phyloP scores from a whole-genome alignment of 139 green algal species.

The Coccomyxa sp. region DNA sequence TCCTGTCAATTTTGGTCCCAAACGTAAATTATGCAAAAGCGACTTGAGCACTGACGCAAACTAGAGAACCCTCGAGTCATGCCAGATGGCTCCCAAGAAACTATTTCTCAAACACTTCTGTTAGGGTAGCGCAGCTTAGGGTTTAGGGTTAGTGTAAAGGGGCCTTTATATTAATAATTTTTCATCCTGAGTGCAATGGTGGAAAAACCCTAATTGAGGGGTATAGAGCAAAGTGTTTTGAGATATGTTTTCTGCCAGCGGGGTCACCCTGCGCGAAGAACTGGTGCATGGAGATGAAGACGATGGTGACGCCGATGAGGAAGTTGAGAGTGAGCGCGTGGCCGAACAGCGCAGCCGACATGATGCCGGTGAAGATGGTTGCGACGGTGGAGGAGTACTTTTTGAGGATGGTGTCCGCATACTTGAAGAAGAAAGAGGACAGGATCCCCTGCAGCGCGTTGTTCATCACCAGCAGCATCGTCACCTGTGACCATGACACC shows the following conservation, averaged over 20 bases:
- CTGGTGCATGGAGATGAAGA: slow-evolving; percentile 98
- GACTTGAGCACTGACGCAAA: too few species aligned
- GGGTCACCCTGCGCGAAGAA: slow-evolving; percentile 54
- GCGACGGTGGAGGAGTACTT: slow-evolving; percentile 94
- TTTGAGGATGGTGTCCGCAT: slow-evolving; percentile 95
- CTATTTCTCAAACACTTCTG: too few species aligned
- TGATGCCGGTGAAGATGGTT: slow-evolving; percentile 91
- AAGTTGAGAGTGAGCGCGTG: slow-evolving; percentile 94
- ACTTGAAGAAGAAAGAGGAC: slow-evolving; percentile 97
- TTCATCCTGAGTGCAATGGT: neutral
- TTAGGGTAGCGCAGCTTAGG: too few species aligned
- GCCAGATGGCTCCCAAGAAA: too few species aligned
- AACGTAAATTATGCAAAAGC: too few species aligned
- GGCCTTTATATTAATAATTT: neutral
- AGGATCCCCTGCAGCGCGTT: slow-evolving; percentile 93
- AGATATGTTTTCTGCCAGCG: neutral
- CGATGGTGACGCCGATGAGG: slow-evolving; percentile 88
- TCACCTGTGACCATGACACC: slow-evolving; percentile 34
- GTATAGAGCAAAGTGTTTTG: neutral
- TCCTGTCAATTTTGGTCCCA: too few species aligned
- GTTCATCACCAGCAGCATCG: slow-evolving; percentile 81
- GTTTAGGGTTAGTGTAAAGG: neutral
- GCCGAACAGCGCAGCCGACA: slow-evolving; percentile 83
- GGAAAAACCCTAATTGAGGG: neutral
- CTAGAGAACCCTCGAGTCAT: too few species aligned